Evolutionary conservation across 768 basidiomycete species (phyloP), one percentile per base, ranked within the genome.

Genomic region (Lactifluus subvellereus): DNA sequence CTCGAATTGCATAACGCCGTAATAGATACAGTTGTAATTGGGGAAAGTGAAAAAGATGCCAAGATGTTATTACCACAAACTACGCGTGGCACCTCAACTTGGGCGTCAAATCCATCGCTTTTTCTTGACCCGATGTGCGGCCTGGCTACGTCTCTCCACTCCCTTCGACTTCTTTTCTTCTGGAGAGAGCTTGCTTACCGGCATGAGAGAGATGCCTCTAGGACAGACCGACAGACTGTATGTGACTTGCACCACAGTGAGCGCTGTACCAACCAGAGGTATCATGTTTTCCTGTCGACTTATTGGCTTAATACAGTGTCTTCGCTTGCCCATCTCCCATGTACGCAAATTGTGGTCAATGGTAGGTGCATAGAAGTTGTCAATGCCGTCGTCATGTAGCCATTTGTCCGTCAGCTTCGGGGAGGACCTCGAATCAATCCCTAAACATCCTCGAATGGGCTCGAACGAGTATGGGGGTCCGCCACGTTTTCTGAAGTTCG

Each of bases 1-100:
- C 72, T 94, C 85, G 68, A 94, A 94, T 67, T 91, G 80, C 89
- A 94, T 91, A 4, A 9, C n/a, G 45, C n/a, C 7, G 42, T 43
- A 6, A 4, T 43, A 18, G 43, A n/a, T 43, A 43, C 5, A 6
- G 48, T 10, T 37, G 13, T 18, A 4, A 16, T 38, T 9, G 8
- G 9, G 1, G 35, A 1, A 38, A 43, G 43, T 4, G 18, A 43
- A 18, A 8, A 42, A 4, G 11, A 16, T 16, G 14, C 11, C 37
- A 4, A 37, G 27, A 27, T 3, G 27, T 27, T 27, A 27, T 27
- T 27, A 27, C 27, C 27, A 27, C 27, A 27, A 27, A 27, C 27
- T 27, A 27, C 27, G 27, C 27, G 27, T 3, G 37, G 5, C 37
- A 37, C 48, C 48, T 30, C 22, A 27, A 11, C 14, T 50, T 50